Base-by-base conservation (phyloP, 495 filamentous ascomycete species). In the Durotheca rogersii region DNA sequence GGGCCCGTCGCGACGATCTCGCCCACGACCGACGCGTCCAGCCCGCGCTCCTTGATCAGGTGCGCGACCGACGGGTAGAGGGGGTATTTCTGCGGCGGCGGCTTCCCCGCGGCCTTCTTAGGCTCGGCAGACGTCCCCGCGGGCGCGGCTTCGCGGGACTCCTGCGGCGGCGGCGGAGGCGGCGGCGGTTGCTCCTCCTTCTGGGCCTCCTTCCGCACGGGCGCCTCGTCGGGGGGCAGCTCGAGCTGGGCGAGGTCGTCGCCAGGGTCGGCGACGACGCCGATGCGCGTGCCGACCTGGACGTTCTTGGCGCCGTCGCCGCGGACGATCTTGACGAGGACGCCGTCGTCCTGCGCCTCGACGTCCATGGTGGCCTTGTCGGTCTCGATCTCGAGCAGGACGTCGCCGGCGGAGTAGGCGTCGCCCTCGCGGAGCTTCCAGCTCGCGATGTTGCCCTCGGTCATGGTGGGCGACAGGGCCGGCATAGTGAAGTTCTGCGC, bases 351-450 rank as follows among this genome's bases (percentile, higher is more conserved):
- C 67, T 88, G 87, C 12, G 88, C 88, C 67, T 91, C 88, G n/a
- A 92, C 88, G 51, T 91, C 88, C 85, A 92, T 92, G 30, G 85
- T 84, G 14, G 88, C 88, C 71, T 92, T 92, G 67, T 92, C 88
- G 19, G 88, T 92, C 70, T 92, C 88, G 62, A 92, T 89, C 66
- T 92, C 88, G 23, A 92, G 77, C 9, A 92, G 72, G 16, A 90
- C 88, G 66, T 92, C 88, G 27, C 88, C 88, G 43, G 87, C 84
- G 0, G 76, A 68, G 67, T 87, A 92, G 31, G 81, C 78, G 44
- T 88, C 86, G 56, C 85, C 86, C 72, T 90, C 88, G 58, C 87
- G 88, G 33, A 90, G 71, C 58, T 78, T 85, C 87, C 87, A 91
- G 41, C 60, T 77, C 16, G 83, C 76, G 56, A 91, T 90, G 59